Conservation (phyloP, 1,139 yeast species). For the Geotrichum candidum region DNA sequence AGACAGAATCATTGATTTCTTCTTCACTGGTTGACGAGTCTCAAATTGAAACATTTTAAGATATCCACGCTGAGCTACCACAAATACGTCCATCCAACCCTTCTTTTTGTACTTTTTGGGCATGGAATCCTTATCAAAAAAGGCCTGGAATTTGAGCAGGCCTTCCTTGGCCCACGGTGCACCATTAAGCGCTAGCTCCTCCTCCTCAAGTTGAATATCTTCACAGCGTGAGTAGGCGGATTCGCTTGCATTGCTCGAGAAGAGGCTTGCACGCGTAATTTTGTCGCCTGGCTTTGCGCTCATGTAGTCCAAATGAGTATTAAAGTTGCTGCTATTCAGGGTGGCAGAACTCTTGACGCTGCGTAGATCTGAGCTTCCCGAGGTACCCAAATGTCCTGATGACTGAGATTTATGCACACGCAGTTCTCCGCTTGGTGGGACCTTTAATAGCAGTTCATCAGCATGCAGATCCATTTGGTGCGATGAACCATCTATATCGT, state of each 20-base stretch:
- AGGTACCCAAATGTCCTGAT: not conserved
- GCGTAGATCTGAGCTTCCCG: not conserved
- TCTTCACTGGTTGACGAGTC: not conserved
- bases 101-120: constrained; percentile 22
- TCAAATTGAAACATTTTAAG: constrained; percentile 32
- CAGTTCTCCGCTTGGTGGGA: not conserved
- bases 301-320: not conserved
- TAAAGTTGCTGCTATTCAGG: not conserved
- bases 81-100: constrained; percentile 31
- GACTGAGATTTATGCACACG: not conserved
- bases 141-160: constrained; percentile 47
- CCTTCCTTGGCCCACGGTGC: constrained; percentile 83
- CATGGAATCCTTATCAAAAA: constrained; percentile 27
- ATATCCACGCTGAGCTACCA: constrained; percentile 34
- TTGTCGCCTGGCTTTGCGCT: not conserved
- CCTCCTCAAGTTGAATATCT: constrained; percentile 37
- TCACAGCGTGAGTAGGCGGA: not conserved
- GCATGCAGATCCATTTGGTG: not conserved
- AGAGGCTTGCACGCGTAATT: not conserved
- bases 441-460: not conserved
- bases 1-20: not conserved
- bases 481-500: not conserved
- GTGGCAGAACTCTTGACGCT: constrained; percentile 2
- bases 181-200: constrained; percentile 58
- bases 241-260: not conserved